Percentiles rank a stretch among this genome's conserved stretches.
Evolutionary conservation across 305 asterid genomes (phyloP).

Genomic region (Fraxinus dipetala): DNA sequence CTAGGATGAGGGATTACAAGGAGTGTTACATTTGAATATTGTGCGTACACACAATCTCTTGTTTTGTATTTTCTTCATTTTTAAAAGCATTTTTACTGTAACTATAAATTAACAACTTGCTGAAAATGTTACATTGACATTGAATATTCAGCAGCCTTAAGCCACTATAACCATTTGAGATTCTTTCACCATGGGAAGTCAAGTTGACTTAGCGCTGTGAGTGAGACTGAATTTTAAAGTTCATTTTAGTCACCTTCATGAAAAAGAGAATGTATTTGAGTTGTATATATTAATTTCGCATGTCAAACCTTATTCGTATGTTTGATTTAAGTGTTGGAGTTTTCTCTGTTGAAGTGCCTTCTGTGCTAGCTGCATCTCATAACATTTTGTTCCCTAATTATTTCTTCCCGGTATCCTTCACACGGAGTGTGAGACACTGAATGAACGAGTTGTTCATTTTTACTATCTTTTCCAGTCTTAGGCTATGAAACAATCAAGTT

Average conservation of each 20-base stretch:
- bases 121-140: background rate
- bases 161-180: background rate
- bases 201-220: background rate
- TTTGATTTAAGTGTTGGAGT: background rate
- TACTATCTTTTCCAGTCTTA: background rate
- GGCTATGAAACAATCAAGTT: background rate
- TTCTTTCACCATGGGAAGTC: background rate
- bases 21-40: background rate
- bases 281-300: background rate
- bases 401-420: background rate
- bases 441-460: background rate
- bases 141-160: background rate
- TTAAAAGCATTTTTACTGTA: background rate
- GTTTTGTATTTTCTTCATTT: background rate
- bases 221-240: background rate
- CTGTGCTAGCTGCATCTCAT: background rate
- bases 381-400: background rate
- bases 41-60: background rate
- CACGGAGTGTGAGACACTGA: background rate
- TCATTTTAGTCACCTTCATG: background rate
- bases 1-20: background rate
- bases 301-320: background rate
- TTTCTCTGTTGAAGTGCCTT: background rate
- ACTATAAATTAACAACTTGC: background rate
- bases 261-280: background rate